Conservation (phyloP, 2,329 filamentous ascomycete species). For the Alternaria arborescens region DNA sequence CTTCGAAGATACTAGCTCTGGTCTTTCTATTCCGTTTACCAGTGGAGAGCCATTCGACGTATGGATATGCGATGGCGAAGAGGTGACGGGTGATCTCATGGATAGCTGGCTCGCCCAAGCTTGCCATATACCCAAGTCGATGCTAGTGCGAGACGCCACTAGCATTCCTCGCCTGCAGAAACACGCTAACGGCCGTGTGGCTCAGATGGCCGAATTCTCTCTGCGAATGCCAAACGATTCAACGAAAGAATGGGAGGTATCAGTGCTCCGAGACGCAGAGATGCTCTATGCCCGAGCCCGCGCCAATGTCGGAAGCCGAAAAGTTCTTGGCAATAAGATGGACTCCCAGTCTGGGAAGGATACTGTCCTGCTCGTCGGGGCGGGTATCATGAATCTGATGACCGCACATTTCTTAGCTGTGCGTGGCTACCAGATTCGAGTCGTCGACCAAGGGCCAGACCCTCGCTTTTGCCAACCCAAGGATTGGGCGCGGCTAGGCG, state of each 20-base stretch:
- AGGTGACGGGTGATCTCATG: background rate
- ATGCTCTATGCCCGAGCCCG: background rate
- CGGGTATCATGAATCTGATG: background rate
- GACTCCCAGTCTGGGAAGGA: background rate
- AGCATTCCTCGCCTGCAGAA: background rate
- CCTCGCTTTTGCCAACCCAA: background rate
- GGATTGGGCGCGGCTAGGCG: background rate
- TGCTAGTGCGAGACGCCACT: background rate
- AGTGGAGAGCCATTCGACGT: background rate
- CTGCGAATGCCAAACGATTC: background rate
- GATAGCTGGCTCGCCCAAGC: background rate
- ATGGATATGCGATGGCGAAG: background rate
- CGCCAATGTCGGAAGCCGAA: background rate
- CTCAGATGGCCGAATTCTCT: background rate
- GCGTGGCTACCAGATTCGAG: background rate
- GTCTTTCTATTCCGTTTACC: background rate
- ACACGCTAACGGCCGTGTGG: background rate
- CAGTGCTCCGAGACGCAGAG: background rate
- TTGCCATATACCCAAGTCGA: background rate
- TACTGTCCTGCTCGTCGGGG: background rate
- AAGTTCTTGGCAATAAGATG: background rate
- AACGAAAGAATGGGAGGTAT: background rate
- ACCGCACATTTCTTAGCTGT: background rate
- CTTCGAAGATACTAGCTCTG: background rate
- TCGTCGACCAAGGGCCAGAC: background rate